phyloP scores from a whole-genome alignment of 2,329 filamentous ascomycete genomes.

The Epichloe aotearoae region DNA sequence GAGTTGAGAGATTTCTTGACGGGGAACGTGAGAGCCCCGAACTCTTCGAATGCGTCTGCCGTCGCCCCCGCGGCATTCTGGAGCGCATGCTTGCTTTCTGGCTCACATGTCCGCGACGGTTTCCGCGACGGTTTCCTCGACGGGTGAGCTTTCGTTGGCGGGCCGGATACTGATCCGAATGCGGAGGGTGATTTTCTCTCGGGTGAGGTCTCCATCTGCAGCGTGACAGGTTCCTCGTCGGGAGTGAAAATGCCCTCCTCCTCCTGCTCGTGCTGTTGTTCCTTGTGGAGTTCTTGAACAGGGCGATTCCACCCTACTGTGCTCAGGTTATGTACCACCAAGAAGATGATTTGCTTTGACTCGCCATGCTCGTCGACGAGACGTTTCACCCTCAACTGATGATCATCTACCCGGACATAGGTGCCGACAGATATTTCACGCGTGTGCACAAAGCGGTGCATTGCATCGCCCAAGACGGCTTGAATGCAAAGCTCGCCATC shows the following conservation, averaged over 20 bases:
- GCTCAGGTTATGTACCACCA: slow-evolving; percentile 31
- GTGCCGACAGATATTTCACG: slow-evolving; percentile 33
- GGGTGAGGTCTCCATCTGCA: neutral
- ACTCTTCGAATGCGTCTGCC: slow-evolving; percentile 24
- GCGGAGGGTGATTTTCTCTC: neutral
- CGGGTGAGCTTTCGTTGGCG: neutral
- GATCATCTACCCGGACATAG: slow-evolving; percentile 33
- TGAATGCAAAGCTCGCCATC: slow-evolving; percentile 43
- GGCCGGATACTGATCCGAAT: neutral
- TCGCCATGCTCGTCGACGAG: neutral
- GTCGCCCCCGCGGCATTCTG: slow-evolving; percentile 13
- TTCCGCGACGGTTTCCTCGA: neutral
- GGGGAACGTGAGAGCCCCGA: slow-evolving; percentile 24
- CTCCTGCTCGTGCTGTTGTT: neutral
- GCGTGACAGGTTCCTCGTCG: neutral
- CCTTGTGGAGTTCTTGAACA: slow-evolving; percentile 15
- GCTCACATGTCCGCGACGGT: neutral
- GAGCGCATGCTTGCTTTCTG: slow-evolving; percentile 1
- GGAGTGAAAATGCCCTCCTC: neutral
- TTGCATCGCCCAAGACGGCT: slow-evolving; percentile 30
- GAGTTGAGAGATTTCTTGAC: neutral
- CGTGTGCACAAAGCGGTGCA: slow-evolving; percentile 34
- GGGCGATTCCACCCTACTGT: slow-evolving; percentile 35
- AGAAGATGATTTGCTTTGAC: slow-evolving; percentile 24
- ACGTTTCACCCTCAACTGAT: slow-evolving; percentile 21